These are phyloP conservation scores for Tubosaeta sp. DNA, from an alignment of 768 basidiomycete genomes.

Conservation along the genomic window DNA sequence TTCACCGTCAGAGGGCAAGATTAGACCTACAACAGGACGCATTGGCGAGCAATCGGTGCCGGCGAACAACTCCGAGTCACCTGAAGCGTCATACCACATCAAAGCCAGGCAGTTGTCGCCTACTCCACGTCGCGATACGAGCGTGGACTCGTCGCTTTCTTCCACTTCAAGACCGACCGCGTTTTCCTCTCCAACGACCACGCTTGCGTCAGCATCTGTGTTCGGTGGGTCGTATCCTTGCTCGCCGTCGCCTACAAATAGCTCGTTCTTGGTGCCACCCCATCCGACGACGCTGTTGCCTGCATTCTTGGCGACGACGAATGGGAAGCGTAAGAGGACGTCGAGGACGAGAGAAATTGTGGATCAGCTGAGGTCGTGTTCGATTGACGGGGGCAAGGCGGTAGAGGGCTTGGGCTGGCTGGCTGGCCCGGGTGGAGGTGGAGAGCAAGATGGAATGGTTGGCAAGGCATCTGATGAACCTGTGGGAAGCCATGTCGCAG, in stretches of 20 bases:
- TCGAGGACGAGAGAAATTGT: constrained; percentile 30
- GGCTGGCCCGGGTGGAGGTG: constrained; percentile 2
- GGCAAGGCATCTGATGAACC: constrained; percentile 2
- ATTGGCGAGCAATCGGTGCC: constrained; percentile 1
- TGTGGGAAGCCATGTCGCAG: neutral
- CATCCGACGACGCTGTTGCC: constrained; percentile 19
- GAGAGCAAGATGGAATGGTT: constrained; percentile 8
- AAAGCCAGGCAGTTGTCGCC: constrained; percentile 19
- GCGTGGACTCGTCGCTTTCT: constrained; percentile 8
- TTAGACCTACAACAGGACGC: neutral
- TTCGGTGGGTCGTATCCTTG: constrained; percentile 7
- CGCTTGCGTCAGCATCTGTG: constrained; percentile 6
- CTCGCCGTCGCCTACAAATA: constrained; percentile 4
- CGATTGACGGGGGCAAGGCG: constrained; percentile 20
- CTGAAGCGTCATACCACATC: neutral
- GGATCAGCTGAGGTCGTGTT: constrained; percentile 24
- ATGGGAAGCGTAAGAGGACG: constrained; percentile 21
- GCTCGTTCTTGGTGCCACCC: neutral
- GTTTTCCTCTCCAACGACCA: constrained; percentile 7
- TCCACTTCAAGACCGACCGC: constrained; percentile 5
- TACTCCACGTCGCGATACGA: neutral
- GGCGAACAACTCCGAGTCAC: neutral
- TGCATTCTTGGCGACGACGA: constrained; percentile 20
- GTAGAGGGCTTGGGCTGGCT: constrained; percentile 14
- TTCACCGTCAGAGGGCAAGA: constrained; percentile 12